These are phyloP conservation scores for Vitis rotundifolia DNA, from an alignment of 164 flowering plant species.

Conservation along the genomic window DNA sequence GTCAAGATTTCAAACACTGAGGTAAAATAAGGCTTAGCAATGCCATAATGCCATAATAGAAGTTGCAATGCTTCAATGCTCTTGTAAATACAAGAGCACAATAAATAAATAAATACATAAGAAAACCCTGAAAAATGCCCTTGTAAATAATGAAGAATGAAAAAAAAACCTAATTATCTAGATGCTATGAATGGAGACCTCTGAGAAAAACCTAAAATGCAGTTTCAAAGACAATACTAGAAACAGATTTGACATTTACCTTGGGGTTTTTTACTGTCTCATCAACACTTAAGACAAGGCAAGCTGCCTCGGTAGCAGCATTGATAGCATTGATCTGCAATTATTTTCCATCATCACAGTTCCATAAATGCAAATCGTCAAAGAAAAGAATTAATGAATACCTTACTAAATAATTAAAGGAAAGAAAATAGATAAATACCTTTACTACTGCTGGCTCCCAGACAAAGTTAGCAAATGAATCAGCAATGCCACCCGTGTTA, in stretches of 20 bases:
- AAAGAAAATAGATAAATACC: conserved; percentile 38
- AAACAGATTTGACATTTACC: conserved; percentile 40
- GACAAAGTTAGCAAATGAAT: conserved; percentile 93
- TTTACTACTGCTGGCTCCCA: conserved; percentile 99
- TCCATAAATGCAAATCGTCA: not conserved
- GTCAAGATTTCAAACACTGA: no score
- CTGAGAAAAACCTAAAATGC: not conserved
- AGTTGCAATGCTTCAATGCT: no score
- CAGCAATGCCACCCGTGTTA: conserved; percentile 93
- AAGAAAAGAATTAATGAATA: not conserved
- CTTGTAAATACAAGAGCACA: no score
- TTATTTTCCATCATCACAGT: no score
- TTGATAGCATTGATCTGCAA: conserved; percentile 94
- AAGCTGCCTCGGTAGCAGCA: conserved; percentile 98
- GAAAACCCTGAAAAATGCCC: no score
- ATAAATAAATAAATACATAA: no score
- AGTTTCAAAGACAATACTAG: not conserved
- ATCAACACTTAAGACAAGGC: conserved; percentile 91
- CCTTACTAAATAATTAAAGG: not conserved
- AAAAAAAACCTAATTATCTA: no score
- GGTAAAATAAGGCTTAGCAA: no score
- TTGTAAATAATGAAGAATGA: no score
- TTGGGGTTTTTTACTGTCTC: conserved; percentile 97
- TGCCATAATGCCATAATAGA: no score
- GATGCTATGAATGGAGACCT: no score